Evolutionary conservation across 306 rosid genomes (phyloP), one percentile per base, ranked within the genome.

Genomic region (Urtica urens): DNA sequence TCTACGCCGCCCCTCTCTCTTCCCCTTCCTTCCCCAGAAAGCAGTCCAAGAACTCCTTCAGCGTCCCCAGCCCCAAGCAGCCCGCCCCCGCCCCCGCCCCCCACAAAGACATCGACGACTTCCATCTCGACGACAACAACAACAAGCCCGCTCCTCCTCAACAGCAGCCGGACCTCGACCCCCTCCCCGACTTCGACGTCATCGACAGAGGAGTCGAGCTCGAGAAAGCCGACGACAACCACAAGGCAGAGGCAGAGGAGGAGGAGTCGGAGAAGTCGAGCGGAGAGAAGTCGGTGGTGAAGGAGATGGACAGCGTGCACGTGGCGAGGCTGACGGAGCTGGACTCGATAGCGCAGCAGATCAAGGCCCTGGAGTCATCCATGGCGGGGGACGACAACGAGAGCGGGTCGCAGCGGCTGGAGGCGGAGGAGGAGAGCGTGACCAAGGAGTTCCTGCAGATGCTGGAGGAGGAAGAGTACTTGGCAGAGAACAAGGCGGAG

Each of bases 201-300:
- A 81, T 85, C 2, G 96, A 92, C 52, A 92, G 78, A 63, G 99
- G 99, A 59, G 74, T 92, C 26, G 96, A 92, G 55, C 71, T 85
- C 58, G 86, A 77, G 58, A 73, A 75, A 51, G 75, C 66, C 57
- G 68, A 59, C 57, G 18, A 18, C 14, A 4, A 26, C 1, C 67
- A 55, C 31, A 59, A 60, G 12, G 70, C 2, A 7, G 85, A 50
- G 24, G 70, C 60, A 74, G 51, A 46, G 15, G 33, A 56, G 61
- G 69, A 58, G 48, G 72, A 63, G 72, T 58, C 83, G 4, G 68
- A 50, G 55, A 79, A 64, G 58, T 73, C 82, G 14, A 53, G 59
- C 39, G 53, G 87, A 13, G 76, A 72, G 26, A 92, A 84, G 61
- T 80, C 77, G 40, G 40, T 45, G 29, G 96, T 92, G 48, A 86